phyloP scores from a whole-genome alignment of 2,329 filamentous ascomycete species.

The Fusarium musae region DNA sequence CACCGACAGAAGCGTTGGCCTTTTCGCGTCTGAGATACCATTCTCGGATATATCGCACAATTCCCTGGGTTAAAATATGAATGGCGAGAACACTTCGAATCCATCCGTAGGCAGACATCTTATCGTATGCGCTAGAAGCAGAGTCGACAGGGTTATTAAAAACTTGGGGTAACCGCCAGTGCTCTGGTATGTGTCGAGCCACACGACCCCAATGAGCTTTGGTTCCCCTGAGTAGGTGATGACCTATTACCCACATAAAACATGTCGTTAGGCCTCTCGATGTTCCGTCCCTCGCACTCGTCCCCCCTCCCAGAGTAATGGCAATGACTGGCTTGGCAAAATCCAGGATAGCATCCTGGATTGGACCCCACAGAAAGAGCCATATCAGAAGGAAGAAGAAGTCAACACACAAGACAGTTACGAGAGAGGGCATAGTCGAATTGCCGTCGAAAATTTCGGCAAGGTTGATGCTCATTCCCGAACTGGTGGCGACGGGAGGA shows the following conservation, averaged over 20 bases:
- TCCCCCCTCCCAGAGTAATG: conserved; percentile 86
- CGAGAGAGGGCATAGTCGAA: conserved; percentile 84
- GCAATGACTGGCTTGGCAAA: conserved; percentile 94
- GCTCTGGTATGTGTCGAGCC: conserved; percentile 58
- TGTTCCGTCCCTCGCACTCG: conserved; percentile 73
- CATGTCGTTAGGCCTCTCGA: conserved; percentile 79
- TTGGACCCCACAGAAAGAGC: conserved; percentile 86
- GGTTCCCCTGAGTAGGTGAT: conserved; percentile 63
- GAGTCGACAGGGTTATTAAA: conserved; percentile 60
- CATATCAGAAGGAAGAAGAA: conserved; percentile 84
- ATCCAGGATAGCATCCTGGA: conserved; percentile 89
- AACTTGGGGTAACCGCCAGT: conserved; percentile 58
- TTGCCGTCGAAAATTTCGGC: conserved; percentile 93
- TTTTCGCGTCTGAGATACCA: conserved; percentile 73
- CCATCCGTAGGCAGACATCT: conserved; percentile 71
- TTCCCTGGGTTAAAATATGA: conserved; percentile 78
- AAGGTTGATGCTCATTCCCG: conserved; percentile 82
- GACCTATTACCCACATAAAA: conserved; percentile 72
- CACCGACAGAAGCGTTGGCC: conserved; percentile 59
- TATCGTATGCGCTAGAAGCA: conserved; percentile 60
- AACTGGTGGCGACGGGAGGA: conserved; percentile 80
- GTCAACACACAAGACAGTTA: conserved; percentile 86
- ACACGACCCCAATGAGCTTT: conserved; percentile 60
- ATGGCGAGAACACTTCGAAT: conserved; percentile 76
- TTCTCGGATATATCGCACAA: conserved; percentile 76